Evolutionary conservation across 139 green algal genomes (phyloP).

Genomic region (Chlorella sp.): DNA sequence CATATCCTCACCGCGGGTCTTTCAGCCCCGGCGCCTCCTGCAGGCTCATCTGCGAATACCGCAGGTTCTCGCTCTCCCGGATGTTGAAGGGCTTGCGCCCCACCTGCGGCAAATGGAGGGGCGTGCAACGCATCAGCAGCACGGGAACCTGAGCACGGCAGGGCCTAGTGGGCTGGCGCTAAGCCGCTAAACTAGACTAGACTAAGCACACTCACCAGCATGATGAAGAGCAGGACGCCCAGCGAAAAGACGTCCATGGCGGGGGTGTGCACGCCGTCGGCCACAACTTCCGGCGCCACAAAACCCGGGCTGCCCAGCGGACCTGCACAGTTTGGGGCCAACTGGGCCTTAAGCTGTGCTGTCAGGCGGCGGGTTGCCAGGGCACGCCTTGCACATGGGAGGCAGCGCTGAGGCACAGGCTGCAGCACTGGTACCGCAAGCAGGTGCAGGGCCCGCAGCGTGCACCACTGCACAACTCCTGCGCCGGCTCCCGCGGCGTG

Average conservation of each 20-base stretch:
- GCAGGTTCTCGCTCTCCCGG: constrained; percentile 51
- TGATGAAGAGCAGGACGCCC: constrained; percentile 60
- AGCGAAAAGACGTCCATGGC: constrained; percentile 63
- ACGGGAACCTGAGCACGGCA: too few relatives aligned
- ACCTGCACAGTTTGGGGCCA: constrained; percentile 14
- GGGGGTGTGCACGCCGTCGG: constrained; percentile 39
- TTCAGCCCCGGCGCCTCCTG: constrained; percentile 48
- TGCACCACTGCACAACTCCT: neutral
- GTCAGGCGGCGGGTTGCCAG: too few relatives aligned
- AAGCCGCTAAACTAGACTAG: too few relatives aligned
- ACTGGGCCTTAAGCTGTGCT: too few relatives aligned
- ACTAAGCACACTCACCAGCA: constrained; percentile 37
- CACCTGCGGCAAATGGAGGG: constrained; percentile 9
- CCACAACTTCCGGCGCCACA: constrained; percentile 56
- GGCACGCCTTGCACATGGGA: neutral
- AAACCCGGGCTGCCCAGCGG: constrained; percentile 61
- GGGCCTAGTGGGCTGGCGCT: too few relatives aligned
- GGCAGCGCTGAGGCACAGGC: neutral
- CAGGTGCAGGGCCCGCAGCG: neutral
- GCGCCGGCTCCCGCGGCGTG: neutral
- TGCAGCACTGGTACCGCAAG: neutral
- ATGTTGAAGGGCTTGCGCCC: constrained; percentile 65
- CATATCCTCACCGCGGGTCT: constrained; percentile 42
- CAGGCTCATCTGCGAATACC: constrained; percentile 45
- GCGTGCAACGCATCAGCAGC: neutral